Evolutionary conservation across 371 early-diverging fungal species (phyloP), one percentile per base, ranked within the genome.

Genomic region (Dentiscutata heterogama): DNA sequence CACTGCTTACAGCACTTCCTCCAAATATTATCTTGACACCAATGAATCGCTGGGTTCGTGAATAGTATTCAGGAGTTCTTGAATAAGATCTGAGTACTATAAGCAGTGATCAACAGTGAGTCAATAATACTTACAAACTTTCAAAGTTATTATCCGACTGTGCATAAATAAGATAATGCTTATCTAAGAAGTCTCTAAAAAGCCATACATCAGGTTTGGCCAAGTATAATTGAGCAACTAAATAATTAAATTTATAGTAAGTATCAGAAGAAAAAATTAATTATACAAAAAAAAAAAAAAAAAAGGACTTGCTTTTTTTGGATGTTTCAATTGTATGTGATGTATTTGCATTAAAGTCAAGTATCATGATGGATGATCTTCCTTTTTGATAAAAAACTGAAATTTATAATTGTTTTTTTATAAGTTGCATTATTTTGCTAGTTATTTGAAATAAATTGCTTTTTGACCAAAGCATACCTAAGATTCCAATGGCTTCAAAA

Each of bases 331-430:
- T 83, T 7, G 87, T 89, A 65, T 89, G 85, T 71, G 93, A 93
- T 27, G 86, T 81, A 29, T 88, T 87, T 0, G 89, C 86, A 71
- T 91, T 90, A 61, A 94, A 93, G 73, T 94, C 93, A 2, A 94
- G 82, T 2, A 93, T 83, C 8, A 92, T 88, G 70, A 94, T 74
- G n/a, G 83, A 85, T 18, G 89, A 63, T 46, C 87, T 87, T 71
- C 87, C 90, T 46, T 89, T 86, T 83, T 95, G 95, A 84, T 91
- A 94, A 79, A 94, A 93, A 6, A 92, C 89, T 87, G 83, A 80
- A 90, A 85, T 51, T 51, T 51, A 16, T 51, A 51, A 51, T 16
- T 1, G 16, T 16, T 14, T 16, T 3, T 14, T 51, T 51, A 51
- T 51, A 51, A 14, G 16, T 51, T 51, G 16, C 51, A 51, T 16